Evolutionary conservation across 2,329 filamentous ascomycete species (phyloP), one percentile per base, ranked within the genome.

Genomic region (Sporothrix schenckii): DNA sequence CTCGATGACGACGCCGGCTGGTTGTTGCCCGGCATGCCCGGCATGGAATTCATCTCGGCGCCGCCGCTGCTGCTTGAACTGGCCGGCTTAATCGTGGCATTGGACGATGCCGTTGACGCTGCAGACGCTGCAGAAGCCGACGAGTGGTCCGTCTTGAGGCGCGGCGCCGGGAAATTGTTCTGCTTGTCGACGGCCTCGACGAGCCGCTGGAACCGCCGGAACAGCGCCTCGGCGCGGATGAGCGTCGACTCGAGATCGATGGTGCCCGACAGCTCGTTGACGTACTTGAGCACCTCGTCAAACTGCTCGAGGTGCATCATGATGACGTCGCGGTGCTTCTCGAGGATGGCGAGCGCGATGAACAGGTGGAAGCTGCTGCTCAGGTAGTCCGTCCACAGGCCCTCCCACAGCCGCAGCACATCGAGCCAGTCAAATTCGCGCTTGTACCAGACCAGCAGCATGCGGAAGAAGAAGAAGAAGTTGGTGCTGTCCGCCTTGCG

Each of bases 401-500:
- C 85, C 80, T 99, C 95, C 95, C 95, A 99, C 4, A 99, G 83
- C 21, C 92, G 87, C 47, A 98, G 82, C 13, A 97, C 88, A 77
- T 98, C 93, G 63, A 86, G 79, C 92, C 94, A 99, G 74, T 89
- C 87, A 76, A 99, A 99, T 80, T 99, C 95, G 63, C 95, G 91
- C 83, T 99, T 99, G 80, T 95, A 99, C 95, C 95, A 99, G 11
- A 99, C 95, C 1, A 99, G 85, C 47, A 99, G 85, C 95, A 98
- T 98, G 72, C 95, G 92, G 87, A 98, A 99, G 84, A 99, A 98
- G 84, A 99, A 99, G 81, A 99, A 99, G 81, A 99, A 99, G 79
- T 99, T 99, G 30, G 95, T 99, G 77, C 92, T 96, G 76, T 99
- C 96, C 24, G 94, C 92, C 19, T 87, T 89, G 79, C 97, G 89